Evolutionary conservation across 2,329 filamentous ascomycete species (phyloP), one percentile per base, ranked within the genome.

Genomic region (Cordyceps farinosa): DNA sequence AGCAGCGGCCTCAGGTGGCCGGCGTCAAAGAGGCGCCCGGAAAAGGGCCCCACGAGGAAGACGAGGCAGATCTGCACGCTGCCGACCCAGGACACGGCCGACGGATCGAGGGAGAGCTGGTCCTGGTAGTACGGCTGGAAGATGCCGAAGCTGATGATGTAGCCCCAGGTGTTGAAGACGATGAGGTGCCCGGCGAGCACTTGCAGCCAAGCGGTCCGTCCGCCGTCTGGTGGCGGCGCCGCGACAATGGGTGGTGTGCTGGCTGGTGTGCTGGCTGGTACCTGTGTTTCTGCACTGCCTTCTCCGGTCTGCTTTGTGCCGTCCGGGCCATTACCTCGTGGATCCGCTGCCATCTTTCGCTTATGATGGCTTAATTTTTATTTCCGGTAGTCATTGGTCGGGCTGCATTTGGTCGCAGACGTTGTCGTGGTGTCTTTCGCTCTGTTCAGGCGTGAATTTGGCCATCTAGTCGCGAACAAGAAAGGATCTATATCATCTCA

Each of bases 81-180:
- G 3, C 80, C 80, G 22, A 83, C 78, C 81, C 81, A 83, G 1
- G 81, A 77, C 29, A 83, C 74, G 15, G 73, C 70, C 2, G 77
- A 76, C 0, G 75, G 67, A 4, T 72, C 69, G 2, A 72, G 68
- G 0, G 69, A 63, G 15, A 79, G 71, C 29, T 67, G 65, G 0
- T 69, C 52, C 4, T 71, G 68, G 65, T 81, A 81, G 66, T 78
- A 73, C 2, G 76, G 73, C 66, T 71, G 77, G 68, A 70, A 79
- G 68, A 71, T 77, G 62, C 69, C 76, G 65, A 76, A 79, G 61
- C 75, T 74, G 59, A 74, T 77, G 40, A 75, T 70, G 59, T 75
- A 76, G 3, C 77, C 77, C 74, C 75, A 79, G 0, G 74, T 72
- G 61, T 73, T 77, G 59, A 77, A 73, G 63, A 77, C 70, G 55